Evolutionary conservation across 2,329 filamentous ascomycete species (phyloP).

Genomic region (Fusarium nelsonii): DNA sequence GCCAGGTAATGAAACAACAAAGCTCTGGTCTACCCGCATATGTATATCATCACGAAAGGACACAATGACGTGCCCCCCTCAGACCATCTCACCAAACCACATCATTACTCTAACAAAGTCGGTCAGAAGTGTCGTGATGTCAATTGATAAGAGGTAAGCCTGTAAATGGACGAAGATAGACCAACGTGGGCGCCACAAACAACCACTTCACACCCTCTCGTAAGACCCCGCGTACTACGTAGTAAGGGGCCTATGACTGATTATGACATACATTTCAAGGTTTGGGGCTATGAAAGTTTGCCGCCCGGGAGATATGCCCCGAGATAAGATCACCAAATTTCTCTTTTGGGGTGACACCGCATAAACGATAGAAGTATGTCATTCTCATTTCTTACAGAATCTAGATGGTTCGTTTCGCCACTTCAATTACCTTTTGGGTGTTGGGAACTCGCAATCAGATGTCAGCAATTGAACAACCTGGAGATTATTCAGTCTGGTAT

Average conservation of each 20-base stretch:
- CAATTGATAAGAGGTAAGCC: conserved; percentile 31
- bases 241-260: conserved; percentile 9
- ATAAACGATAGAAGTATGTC: not conserved
- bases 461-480: not conserved
- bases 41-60: conserved; percentile 4
- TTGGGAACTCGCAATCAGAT: not conserved
- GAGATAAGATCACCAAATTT: conserved; percentile 37
- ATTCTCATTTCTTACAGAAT: conserved; percentile 1
- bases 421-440: not conserved
- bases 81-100: not conserved
- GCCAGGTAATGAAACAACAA: not conserved
- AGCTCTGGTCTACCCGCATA: not conserved
- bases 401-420: not conserved
- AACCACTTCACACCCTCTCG: conserved; percentile 15
- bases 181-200: conserved; percentile 24
- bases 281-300: not conserved
- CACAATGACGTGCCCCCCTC: conserved; percentile 11
- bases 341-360: conserved; percentile 19
- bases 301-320: conserved; percentile 25
- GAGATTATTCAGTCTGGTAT: too few species aligned
- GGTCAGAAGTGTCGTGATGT: conserved; percentile 31
- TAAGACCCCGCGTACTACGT: conserved; percentile 8
- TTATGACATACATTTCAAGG: conserved; percentile 33
- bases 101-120: conserved; percentile 12
- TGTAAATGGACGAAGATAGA: conserved; percentile 12